phyloP scores from a whole-genome alignment of 148 eudicot genomes.

The Rhododendron simsii region DNA sequence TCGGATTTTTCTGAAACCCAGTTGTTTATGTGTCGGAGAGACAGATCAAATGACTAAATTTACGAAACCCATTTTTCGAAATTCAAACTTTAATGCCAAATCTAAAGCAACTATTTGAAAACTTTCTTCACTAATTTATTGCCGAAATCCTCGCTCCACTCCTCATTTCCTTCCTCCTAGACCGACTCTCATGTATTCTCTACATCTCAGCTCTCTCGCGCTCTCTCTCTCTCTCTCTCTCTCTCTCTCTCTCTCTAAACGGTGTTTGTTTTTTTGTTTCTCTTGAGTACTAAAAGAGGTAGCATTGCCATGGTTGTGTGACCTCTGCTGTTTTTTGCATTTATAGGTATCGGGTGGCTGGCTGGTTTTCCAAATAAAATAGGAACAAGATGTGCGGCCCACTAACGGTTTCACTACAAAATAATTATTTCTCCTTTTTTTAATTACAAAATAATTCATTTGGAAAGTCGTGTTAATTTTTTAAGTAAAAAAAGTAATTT shows the following conservation, averaged over 20 bases:
- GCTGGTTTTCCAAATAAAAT: neutral
- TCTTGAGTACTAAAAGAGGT: neutral
- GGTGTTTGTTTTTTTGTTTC: neutral
- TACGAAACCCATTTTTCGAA: slow-evolving; percentile 2
- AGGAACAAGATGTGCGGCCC: neutral
- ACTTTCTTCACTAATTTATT: slow-evolving; percentile 16
- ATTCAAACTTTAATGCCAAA: slow-evolving; percentile 31
- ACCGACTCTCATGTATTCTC: slow-evolving; percentile 29
- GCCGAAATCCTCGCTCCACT: slow-evolving; percentile 40
- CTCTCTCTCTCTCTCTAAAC: slow-evolving; percentile 2
- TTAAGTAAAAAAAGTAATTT: no score
- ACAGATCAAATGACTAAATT: slow-evolving; percentile 17
- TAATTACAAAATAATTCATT: neutral
- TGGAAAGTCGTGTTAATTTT: no score
- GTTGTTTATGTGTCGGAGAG: slow-evolving; percentile 31
- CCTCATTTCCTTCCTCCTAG: slow-evolving; percentile 21
- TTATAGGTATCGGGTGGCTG: neutral
- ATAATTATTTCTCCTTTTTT: no score
- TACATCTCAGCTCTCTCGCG: slow-evolving; percentile 8
- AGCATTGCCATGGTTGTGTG: neutral
- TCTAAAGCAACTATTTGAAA: slow-evolving; percentile 23
- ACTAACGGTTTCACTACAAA: neutral
- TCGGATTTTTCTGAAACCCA: slow-evolving; percentile 27
- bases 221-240: slow-evolving; percentile 11
- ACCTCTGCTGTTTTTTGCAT: neutral